Evolutionary conservation across 768 basidiomycete species (phyloP), one percentile per base, ranked within the genome.

Genomic region (Xerocomus brunneocitrinus): DNA sequence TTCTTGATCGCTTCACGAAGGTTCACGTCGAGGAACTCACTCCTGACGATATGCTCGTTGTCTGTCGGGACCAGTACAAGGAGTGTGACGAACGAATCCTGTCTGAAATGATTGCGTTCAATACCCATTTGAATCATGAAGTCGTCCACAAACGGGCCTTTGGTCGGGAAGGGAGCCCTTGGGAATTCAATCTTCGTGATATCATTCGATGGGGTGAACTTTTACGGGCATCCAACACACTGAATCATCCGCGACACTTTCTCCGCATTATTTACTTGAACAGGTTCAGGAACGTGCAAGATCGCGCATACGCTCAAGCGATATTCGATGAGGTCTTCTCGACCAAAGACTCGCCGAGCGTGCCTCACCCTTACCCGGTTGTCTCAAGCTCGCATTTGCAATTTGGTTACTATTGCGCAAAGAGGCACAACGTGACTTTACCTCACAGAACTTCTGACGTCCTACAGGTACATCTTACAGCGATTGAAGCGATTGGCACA

Each of bases 101-200:
- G 25, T 75, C 77, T 35, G 71, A 71, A 43, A 95, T 98, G 91
- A 91, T 98, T 48, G 61, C 76, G 1, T 97, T 88, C 75, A 98
- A 93, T 65, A 73, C 76, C 52, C 74, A 74, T 10, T 74, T 98
- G 43, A 84, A 85, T 47, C 76, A 83, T 8, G 82, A 85, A 61
- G 82, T 88, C 8, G 81, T 80, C 58, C 59, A 81, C 22, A 79
- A 79, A 48, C 79, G 82, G 19, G 58, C 76, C 3, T 92, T 97
- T 66, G 94, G 81, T 3, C 76, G 81, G 35, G 82, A 87, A 50
- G 95, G 95, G 8, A 78, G 82, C 51, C 97, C 95, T 5, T 99
- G 95, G 95, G 95, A 99, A 66, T 97, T 98, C 76, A 99, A 99
- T 67, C 77, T 99, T 30, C 89, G 95, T 13, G 95, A 99, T 70